phyloP scores from a whole-genome alignment of 768 basidiomycete species.

The Psilocybe sp. region DNA sequence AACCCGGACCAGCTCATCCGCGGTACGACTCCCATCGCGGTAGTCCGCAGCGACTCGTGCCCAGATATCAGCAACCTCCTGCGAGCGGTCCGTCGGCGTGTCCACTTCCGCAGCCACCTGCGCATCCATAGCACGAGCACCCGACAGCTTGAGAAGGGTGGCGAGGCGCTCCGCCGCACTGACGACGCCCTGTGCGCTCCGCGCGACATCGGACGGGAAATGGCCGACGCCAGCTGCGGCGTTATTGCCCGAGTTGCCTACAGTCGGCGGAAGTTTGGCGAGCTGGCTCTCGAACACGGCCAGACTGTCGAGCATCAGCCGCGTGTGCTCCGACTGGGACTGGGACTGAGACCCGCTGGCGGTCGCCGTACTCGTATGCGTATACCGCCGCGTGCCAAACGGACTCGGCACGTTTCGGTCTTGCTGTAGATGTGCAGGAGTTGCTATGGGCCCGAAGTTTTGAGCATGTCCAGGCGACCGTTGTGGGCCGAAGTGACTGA shows the following conservation, averaged over 20 bases:
- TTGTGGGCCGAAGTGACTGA: conserved; percentile 19
- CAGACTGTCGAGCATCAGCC: conserved; percentile 69
- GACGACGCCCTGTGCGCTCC: conserved; percentile 62
- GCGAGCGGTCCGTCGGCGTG: conserved; percentile 19
- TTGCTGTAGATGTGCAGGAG: conserved; percentile 19
- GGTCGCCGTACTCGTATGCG: conserved; percentile 10
- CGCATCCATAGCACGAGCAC: conserved; percentile 59
- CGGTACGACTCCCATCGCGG: conserved; percentile 65
- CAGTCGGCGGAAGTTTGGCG: conserved; percentile 41
- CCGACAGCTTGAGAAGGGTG: conserved; percentile 52
- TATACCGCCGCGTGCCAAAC: conserved; percentile 22
- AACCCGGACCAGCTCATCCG: conserved; percentile 77
- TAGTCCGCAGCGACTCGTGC: conserved; percentile 66
- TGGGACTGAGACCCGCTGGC: conserved; percentile 16
- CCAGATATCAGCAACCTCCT: conserved; percentile 61
- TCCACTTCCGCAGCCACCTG: conserved; percentile 78
- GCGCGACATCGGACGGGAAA: conserved; percentile 45
- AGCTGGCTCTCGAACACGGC: conserved; percentile 68
- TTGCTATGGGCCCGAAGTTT: conserved; percentile 9
- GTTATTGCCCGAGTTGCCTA: conserved; percentile 11
- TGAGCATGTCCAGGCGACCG: conserved; percentile 9
- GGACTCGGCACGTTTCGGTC: conserved; percentile 19
- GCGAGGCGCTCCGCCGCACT: conserved; percentile 68
- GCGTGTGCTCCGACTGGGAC: conserved; percentile 53
- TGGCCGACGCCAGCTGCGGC: conserved; percentile 30